These are phyloP conservation scores for Candida rishiriensis DNA, from an alignment of 805 yeast genomes.

Conservation along the genomic window DNA sequence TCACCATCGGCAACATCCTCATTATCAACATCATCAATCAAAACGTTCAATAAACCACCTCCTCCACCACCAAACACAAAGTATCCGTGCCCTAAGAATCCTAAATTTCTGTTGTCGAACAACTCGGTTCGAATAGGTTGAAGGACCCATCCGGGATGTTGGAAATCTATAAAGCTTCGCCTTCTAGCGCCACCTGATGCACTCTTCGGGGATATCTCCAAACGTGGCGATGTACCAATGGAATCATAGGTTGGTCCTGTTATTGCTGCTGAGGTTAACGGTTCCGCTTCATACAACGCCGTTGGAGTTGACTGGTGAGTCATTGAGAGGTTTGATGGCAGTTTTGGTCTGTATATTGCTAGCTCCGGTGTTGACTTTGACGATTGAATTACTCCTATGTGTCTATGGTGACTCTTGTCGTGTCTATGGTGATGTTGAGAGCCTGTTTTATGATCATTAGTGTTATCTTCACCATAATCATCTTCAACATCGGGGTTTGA, in stretches of 20 bases:
- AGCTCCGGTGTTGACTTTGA: conserved; percentile 9
- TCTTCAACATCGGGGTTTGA: too few species aligned
- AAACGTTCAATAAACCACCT: conserved; percentile 14
- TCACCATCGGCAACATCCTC: conserved; percentile 1
- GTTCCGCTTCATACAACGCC: neutral
- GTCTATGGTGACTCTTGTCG: neutral
- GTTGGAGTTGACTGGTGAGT: neutral
- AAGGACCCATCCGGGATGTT: conserved; percentile 8
- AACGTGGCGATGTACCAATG: neutral
- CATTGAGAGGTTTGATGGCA: neutral
- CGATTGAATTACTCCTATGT: conserved; percentile 10
- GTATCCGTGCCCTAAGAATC: conserved; percentile 18
- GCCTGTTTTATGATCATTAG: too few species aligned
- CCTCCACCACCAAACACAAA: conserved; percentile 20
- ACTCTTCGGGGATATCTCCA: neutral
- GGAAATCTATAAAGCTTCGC: conserved; percentile 11
- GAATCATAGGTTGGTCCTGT: neutral
- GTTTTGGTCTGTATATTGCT: neutral
- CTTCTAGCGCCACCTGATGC: conserved; percentile 6
- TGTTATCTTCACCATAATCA: too few species aligned
- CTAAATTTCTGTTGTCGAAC: conserved; percentile 1
- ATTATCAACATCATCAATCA: conserved; percentile 7
- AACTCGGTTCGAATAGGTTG: conserved; percentile 9
- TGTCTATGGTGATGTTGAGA: too few species aligned
- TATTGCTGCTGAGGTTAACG: neutral